Conservation (phyloP, 108 stramenopile genomes). For the Nitzschia palea region DNA sequence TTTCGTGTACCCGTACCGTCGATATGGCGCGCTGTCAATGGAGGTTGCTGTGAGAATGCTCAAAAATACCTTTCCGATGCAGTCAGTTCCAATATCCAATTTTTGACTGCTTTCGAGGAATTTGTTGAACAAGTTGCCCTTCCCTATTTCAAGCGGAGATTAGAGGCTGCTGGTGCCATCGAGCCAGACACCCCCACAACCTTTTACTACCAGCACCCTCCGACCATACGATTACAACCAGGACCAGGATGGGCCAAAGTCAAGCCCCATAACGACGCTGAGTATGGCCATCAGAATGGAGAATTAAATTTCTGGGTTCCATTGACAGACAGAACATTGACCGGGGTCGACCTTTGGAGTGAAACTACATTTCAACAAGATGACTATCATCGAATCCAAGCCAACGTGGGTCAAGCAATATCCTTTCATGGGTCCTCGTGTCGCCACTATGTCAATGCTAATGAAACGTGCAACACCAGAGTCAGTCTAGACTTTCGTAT, state of each 20-base stretch:
- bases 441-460: slow-evolving; percentile 81
- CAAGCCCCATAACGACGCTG: slow-evolving; percentile 78
- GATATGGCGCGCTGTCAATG: slow-evolving; percentile 60
- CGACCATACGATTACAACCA: slow-evolving; percentile 86
- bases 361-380: slow-evolving; percentile 51
- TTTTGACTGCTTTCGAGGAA: slow-evolving; percentile 68
- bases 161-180: slow-evolving; percentile 33
- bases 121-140: slow-evolving; percentile 67
- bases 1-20: slow-evolving; percentile 66
- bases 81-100: slow-evolving; percentile 51
- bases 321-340: slow-evolving; percentile 60
- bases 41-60: slow-evolving; percentile 62
- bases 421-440: slow-evolving; percentile 84
- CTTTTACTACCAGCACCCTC: slow-evolving; percentile 88
- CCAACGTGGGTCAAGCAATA: slow-evolving; percentile 61
- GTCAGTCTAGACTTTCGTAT: slow-evolving; percentile 87
- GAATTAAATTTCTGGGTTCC: slow-evolving; percentile 92
- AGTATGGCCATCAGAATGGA: slow-evolving; percentile 90
- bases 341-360: slow-evolving; percentile 74
- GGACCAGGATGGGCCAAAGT: slow-evolving; percentile 80
- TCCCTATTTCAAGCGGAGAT: slow-evolving; percentile 64
- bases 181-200: slow-evolving; percentile 28
- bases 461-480: slow-evolving; percentile 64
- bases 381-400: slow-evolving; percentile 75
- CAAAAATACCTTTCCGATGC: slow-evolving; percentile 78